Base-by-base conservation (phyloP, 1,284 basidiomycete species). In the Tilletia indica region DNA sequence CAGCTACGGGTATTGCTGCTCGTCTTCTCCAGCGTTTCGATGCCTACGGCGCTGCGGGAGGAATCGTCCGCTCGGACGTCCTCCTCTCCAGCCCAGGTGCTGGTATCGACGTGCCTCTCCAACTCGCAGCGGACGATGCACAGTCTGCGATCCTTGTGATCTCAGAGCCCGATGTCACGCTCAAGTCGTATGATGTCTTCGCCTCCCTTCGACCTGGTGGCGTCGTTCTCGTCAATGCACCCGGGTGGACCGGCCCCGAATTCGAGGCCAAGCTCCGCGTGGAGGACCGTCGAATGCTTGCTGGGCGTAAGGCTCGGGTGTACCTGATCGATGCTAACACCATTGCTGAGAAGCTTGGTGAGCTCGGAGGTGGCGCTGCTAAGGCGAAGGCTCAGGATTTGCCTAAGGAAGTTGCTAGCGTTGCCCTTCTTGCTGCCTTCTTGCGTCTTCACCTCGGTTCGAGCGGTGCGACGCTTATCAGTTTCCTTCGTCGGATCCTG, bases 21-120 rank as follows among this genome's bases (percentile, higher is more conserved):
- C 74, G 79, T 70, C 71, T 82, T n/a, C 72, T 82, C 36, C 74
- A 80, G 61, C 81, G 82, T 70, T 82, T 71, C 77, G 82, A 84
- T 76, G 83, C 82, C 74, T 84, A 77, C 68, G 77, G 75, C 63
- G 78, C 78, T 21, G 61, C 61, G 2, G 73, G 77, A 47, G 82
- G 82, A 45, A 73, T 81, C 19, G 74, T 82, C 21, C 79, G 82
- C 48, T 74, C 78, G 61, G 82, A 83, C 72, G 66, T 83, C 47
- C 73, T 83, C 21, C 73, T 77, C 25, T 73, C 74, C 61, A 77
- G 77, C 14, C 74, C 74, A 31, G 75, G 76, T 67, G 72, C 76
- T 42, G 74, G 73, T 25, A 69, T 74, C 4, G 77, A 78, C 19
- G 74, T 79, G 31, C 82, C 82, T 16, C 74, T 83, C 45, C 73